Evolutionary conservation across 169 alveolate genomes (phyloP).

Genomic region (Babesia bovis): DNA sequence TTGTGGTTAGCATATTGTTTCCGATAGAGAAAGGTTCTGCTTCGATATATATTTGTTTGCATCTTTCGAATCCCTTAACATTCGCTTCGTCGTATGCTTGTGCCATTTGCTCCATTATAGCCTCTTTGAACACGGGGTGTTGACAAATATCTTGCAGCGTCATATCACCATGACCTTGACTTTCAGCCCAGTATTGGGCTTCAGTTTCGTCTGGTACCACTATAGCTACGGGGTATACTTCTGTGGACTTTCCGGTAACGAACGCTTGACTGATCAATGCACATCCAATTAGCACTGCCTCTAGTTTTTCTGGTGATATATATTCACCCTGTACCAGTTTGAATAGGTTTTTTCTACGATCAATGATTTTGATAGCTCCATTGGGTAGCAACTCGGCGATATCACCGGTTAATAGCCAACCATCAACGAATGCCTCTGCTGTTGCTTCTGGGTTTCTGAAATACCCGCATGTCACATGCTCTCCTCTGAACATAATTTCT

Average conservation of each 20-base stretch:
- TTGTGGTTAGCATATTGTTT: conserved; percentile 88
- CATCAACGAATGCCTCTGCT: conserved; percentile 82
- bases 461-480: conserved; percentile 83
- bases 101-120: conserved; percentile 34
- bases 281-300: conserved; percentile 71
- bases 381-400: conserved; percentile 84
- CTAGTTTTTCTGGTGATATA: conserved; percentile 92
- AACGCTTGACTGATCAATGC: conserved; percentile 72
- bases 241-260: conserved; percentile 75
- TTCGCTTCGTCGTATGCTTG: conserved; percentile 52
- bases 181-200: conserved; percentile 46
- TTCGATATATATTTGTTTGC: conserved; percentile 78
- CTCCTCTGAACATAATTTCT: conserved; percentile 82
- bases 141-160: conserved; percentile 35
- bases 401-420: conserved; percentile 92
- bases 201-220: conserved; percentile 65
- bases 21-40: conserved; percentile 86
- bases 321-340: conserved; percentile 95
- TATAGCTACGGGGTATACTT: conserved; percentile 68
- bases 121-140: conserved; percentile 29
- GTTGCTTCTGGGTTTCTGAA: conserved; percentile 84
- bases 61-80: conserved; percentile 79
- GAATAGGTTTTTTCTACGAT: conserved; percentile 91
- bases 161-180: conserved; percentile 2
- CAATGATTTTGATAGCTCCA: conserved; percentile 89